A percentile compares a stretch with the other conserved stretches of the same genome.
phyloP scores from a whole-genome alignment of 768 basidiomycete species.

The Serendipita sp. region DNA sequence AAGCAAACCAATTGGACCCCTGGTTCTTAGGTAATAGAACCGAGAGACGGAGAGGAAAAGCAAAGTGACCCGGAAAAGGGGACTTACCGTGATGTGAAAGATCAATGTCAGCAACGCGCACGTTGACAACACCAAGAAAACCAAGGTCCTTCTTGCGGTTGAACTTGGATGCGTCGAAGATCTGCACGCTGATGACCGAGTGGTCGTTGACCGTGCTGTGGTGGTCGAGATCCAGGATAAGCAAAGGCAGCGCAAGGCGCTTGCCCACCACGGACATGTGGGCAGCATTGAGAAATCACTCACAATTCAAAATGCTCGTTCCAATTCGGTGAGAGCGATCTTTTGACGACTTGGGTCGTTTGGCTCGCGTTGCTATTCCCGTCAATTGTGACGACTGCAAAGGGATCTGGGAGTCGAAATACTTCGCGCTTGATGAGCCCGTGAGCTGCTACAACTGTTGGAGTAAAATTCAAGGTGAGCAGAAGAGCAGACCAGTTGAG shows the following conservation, averaged over 20 bases:
- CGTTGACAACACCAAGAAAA: slow-evolving; percentile 93
- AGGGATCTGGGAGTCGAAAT: slow-evolving; percentile 91
- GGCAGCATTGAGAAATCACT: slow-evolving; percentile 17
- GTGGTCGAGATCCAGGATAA: neutral
- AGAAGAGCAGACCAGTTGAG: no score
- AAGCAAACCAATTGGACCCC: no score
- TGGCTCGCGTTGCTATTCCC: slow-evolving; percentile 74
- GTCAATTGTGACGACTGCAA: slow-evolving; percentile 96
- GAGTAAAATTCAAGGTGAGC: neutral
- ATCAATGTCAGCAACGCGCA: slow-evolving; percentile 83
- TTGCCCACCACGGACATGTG: neutral
- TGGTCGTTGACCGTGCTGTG: slow-evolving; percentile 86
- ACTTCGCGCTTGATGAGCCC: slow-evolving; percentile 88
- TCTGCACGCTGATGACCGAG: slow-evolving; percentile 95
- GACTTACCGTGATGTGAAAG: slow-evolving; percentile 74
- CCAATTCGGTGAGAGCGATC: slow-evolving; percentile 91
- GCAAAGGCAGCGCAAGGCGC: neutral
- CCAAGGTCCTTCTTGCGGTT: slow-evolving; percentile 89
- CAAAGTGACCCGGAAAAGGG: neutral
- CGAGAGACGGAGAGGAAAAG: slow-evolving; percentile 9
- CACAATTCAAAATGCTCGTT: slow-evolving; percentile 97
- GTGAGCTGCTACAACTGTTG: slow-evolving; percentile 84
- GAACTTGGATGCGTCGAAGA: slow-evolving; percentile 98
- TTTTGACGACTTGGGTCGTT: slow-evolving; percentile 94
- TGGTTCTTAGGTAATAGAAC: neutral